These are phyloP conservation scores for Cladobotryum protrusum DNA, from an alignment of 2,329 filamentous ascomycete genomes.

Conservation along the genomic window DNA sequence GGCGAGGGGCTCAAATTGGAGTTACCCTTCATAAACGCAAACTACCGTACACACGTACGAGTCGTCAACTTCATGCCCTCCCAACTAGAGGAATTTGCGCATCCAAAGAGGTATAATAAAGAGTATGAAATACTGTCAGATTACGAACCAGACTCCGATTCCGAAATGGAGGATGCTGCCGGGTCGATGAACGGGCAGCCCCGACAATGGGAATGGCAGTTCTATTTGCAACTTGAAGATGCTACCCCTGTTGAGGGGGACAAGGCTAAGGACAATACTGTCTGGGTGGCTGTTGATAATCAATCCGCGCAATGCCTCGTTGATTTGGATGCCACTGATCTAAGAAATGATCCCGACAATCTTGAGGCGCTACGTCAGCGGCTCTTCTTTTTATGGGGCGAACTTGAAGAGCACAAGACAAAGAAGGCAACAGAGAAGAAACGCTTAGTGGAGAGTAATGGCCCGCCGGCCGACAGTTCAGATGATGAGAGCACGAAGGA, in stretches of 20 bases:
- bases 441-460: conserved; percentile 19
- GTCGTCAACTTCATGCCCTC: conserved; percentile 75
- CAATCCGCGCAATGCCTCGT: conserved; percentile 42
- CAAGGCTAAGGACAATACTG: conserved; percentile 34
- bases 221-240: conserved; percentile 73
- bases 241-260: conserved; percentile 31
- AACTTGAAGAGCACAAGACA: conserved; percentile 66
- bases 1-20: conserved; percentile 28
- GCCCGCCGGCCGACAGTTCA: conserved; percentile 34
- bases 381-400: conserved; percentile 77
- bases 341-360: conserved; percentile 45
- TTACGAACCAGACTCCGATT: conserved; percentile 22
- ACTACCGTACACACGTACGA: conserved; percentile 64
- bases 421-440: conserved; percentile 23
- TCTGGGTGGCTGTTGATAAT: conserved; percentile 67
- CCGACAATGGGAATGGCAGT: conserved; percentile 72
- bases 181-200: too few species aligned
- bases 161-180: background rate
- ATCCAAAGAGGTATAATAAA: conserved; percentile 30
- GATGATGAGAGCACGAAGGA: conserved; percentile 15
- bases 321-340: conserved; percentile 43
- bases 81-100: conserved; percentile 64
- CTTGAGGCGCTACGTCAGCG: conserved; percentile 58
- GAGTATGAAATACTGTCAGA: conserved; percentile 48
- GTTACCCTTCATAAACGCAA: conserved; percentile 70